phyloP scores from a whole-genome alignment of 495 filamentous ascomycete genomes.

The Wilcoxina mikolae region DNA sequence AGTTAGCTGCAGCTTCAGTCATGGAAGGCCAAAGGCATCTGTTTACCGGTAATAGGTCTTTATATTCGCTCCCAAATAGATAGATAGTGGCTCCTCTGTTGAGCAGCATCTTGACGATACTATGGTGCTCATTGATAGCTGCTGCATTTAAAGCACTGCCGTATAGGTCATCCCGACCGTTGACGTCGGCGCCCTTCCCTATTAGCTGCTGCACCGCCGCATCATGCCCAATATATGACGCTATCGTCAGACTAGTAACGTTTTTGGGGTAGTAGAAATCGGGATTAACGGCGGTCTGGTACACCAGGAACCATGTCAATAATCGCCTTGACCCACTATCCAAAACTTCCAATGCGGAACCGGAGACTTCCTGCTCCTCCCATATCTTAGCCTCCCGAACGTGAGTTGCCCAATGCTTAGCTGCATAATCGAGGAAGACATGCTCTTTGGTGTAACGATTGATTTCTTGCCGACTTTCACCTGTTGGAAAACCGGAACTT shows the following conservation, averaged over 20 bases:
- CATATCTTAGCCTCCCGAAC: not conserved
- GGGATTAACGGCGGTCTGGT: not conserved
- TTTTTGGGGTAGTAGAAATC: not conserved
- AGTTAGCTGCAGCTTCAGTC: not conserved
- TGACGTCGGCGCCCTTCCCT: not conserved
- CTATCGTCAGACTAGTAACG: not conserved
- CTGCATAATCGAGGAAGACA: slow-evolving; percentile 12
- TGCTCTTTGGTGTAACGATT: not conserved
- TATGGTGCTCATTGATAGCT: not conserved
- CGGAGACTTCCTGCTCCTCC: not conserved
- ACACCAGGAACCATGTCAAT: slow-evolving; percentile 9
- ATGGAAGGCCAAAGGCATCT: not conserved
- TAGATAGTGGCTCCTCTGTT: not conserved
- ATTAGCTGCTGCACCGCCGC: not conserved
- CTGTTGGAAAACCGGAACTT: not conserved
- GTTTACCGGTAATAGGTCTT: not conserved
- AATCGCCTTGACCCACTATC: not conserved
- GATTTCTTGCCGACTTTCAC: not conserved
- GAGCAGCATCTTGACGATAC: slow-evolving; percentile 1
- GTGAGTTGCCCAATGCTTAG: not conserved
- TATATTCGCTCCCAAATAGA: not conserved
- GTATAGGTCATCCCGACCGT: not conserved
- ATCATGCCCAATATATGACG: not conserved
- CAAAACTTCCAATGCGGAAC: not conserved
- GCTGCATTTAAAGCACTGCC: slow-evolving; percentile 11